phyloP scores from a whole-genome alignment of 306 rosid species.

The Medicago arabica region DNA sequence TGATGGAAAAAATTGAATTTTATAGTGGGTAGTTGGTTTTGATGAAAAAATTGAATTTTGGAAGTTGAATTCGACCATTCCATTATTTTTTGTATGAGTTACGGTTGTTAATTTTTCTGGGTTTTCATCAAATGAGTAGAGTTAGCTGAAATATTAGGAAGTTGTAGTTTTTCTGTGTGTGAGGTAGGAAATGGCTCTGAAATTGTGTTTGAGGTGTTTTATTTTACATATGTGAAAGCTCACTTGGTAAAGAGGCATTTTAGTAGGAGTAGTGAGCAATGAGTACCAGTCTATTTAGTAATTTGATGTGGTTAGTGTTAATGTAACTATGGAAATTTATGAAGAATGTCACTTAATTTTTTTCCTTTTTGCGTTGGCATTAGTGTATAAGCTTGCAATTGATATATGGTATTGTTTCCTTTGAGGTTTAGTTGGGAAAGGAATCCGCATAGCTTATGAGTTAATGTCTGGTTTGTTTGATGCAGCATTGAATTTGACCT shows the following conservation, averaged over 20 bases:
- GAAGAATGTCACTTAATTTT: neutral
- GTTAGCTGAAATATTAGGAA: neutral
- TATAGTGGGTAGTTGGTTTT: neutral
- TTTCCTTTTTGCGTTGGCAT: neutral
- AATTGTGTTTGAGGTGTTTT: neutral
- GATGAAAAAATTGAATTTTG: constrained; percentile 5
- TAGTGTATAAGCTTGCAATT: neutral
- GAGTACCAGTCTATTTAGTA: neutral
- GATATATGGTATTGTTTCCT: neutral
- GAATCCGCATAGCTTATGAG: constrained; percentile 1
- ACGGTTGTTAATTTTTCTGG: neutral
- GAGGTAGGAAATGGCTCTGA: neutral
- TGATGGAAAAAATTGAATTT: neutral
- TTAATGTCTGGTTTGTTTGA: constrained; percentile 1
- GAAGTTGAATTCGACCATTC: constrained; percentile 1
- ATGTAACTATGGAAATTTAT: neutral
- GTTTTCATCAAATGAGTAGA: neutral
- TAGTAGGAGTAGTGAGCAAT: constrained; percentile 5
- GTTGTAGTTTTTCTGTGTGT: neutral
- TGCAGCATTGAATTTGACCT: neutral
- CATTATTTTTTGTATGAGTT: too few species aligned
- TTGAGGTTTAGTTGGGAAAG: constrained; percentile 16
- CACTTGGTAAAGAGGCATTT: constrained; percentile 3
- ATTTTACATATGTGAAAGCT: neutral
- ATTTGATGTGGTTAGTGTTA: constrained; percentile 9